Conservation (phyloP, 768 basidiomycete genomes). For the Hericium alpestre region DNA sequence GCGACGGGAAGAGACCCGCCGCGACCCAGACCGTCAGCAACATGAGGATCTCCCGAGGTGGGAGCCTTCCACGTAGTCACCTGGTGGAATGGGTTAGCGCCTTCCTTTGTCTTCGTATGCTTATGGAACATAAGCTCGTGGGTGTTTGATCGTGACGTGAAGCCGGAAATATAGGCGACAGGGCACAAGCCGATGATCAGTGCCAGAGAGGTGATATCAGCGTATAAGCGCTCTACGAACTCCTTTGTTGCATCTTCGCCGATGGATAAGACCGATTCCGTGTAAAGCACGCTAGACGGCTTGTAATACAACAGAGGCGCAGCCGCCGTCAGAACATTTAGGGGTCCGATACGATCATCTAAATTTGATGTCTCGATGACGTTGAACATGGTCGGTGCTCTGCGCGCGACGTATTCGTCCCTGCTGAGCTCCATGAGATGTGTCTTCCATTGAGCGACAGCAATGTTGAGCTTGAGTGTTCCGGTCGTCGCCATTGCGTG, state of each 20-base stretch:
- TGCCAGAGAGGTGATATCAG: neutral
- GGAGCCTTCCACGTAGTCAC: neutral
- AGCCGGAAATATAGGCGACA: neutral
- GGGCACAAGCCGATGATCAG: neutral
- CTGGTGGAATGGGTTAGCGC: neutral
- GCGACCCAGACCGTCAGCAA: too few relatives aligned
- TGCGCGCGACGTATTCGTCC: constrained; percentile 20
- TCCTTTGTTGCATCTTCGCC: constrained; percentile 15
- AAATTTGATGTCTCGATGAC: constrained; percentile 44
- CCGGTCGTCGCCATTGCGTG: neutral
- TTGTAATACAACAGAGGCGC: constrained; percentile 26
- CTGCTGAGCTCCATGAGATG: constrained; percentile 22
- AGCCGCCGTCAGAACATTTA: constrained; percentile 32
- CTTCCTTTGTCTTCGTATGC: neutral
- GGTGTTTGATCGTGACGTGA: neutral
- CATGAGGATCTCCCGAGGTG: constrained; percentile 8
- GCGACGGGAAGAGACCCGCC: neutral
- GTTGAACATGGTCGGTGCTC: constrained; percentile 28
- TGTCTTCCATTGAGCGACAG: constrained; percentile 19
- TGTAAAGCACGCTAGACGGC: constrained; percentile 26
- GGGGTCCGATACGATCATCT: constrained; percentile 34
- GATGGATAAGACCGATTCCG: constrained; percentile 28
- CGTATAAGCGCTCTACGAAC: neutral
- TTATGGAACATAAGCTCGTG: neutral
- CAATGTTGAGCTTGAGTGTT: constrained; percentile 8